Evolutionary conservation across 352 stramenopile genomes (phyloP), one percentile per base, ranked within the genome.

Genomic region (Phytophthora agathidicida): DNA sequence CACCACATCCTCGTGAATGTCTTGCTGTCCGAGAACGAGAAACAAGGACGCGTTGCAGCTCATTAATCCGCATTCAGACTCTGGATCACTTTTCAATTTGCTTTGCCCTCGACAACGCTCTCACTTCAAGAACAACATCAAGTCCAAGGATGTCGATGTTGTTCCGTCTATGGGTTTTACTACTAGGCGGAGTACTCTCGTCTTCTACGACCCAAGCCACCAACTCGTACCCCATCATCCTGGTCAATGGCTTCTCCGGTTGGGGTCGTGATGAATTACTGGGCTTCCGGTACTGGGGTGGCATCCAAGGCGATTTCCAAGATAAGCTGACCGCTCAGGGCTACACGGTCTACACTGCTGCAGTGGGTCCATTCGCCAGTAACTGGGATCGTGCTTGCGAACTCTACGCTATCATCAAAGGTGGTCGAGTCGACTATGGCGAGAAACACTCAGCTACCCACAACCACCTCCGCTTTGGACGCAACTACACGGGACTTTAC

Each of bases 371-470:
- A 16, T 73, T 89, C 50, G 54, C 75, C 17, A 86, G 75, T 47
- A 84, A 88, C 36, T 86, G 77, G 73, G 77, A 91, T 44, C 77
- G 80, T 28, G 78, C 80, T 7, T 84, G 72, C 41, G 80, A 91
- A 44, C 53, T 86, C 13, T 88, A 86, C 67, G 62, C 78, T 32
- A 71, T 80, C 37, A 88, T 91, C 55, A 88, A 84, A 63, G 77
- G 75, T 20, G 75, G 71, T 0, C 50, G 20, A 28, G 73, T 81
- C n/a, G 68, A 88, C 65, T 88, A 88, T 35, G 77, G 77, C 26
- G 17, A 24, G 14, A 77, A 82, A 13, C 76, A 83, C 65, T 77
- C 76, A n/a, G 43, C 53, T 11, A 70, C 55, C 3, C 58, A 74
- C 33, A 71, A 69, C 20, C 77, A 84, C 32, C 23, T 63, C 8